Evolutionary conservation across 1,284 basidiomycete species (phyloP), one percentile per base, ranked within the genome.

Genomic region (Amylostereum areolatum): DNA sequence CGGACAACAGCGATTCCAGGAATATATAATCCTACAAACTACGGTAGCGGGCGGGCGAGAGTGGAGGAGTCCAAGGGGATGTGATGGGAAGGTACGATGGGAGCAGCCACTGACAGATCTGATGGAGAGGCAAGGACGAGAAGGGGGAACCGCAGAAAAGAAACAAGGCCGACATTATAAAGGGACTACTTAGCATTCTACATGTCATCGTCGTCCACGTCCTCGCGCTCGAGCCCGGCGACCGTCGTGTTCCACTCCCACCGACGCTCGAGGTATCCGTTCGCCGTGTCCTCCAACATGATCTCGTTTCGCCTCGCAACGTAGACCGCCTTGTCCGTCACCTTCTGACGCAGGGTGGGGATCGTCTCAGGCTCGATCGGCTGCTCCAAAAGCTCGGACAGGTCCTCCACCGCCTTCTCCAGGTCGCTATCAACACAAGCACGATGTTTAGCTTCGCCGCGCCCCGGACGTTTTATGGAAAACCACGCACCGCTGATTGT

Each of bases 221-320:
- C 27, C 43, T 32, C 12, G 31, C 8, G 62, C 45, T 74, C 71
- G 52, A 86, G 85, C 36, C 85, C 85, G 6, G 83, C 82, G 10
- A 89, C 78, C 5, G 65, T 25, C 7, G 71, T 69, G 60, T 89
- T 89, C 87, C 82, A 91, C 58, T 58, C 72, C 90, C 89, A 88
- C 57, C 94, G 72, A 18, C 84, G 91, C 53, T 97, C 95, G 43
- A 87, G 71, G 71, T 93, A 96, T 2, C 95, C 96, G 55, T 78
- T 81, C 1, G 94, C 86, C 1, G 96, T 97, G 66, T 99, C 96
- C 57, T 97, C 90, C 33, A 99, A 73, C 57, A 99, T 76, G 58
- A 98, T 96, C 63, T 94, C 90, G 64, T 97, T 93, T 40, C 97
- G 81, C 71, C 95, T 97, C 71, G 92, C 85, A 7, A 98, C 95